Percentiles rank a stretch among this genome's conserved stretches.
phyloP scores from a whole-genome alignment of 495 filamentous ascomycete genomes.

The Amorphotheca resinae region DNA sequence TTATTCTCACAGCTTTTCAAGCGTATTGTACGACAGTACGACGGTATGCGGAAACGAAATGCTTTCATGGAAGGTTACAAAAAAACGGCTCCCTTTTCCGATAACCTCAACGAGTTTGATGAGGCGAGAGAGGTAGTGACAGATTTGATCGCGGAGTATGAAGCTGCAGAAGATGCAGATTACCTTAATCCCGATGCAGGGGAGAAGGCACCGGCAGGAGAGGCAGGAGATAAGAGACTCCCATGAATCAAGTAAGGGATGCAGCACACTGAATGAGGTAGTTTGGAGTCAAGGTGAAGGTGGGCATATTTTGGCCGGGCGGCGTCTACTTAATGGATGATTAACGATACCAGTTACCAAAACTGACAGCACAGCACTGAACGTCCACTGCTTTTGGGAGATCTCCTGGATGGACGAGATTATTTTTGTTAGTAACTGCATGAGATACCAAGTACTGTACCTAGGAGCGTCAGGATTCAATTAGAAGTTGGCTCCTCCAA shows the following conservation, averaged over 20 bases:
- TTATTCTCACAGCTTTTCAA: slow-evolving; percentile 56
- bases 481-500: too few species aligned
- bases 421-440: too few species aligned
- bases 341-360: slow-evolving; percentile 17
- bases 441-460: too few species aligned
- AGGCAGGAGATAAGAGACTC: slow-evolving; percentile 16
- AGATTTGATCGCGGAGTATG: slow-evolving; percentile 85
- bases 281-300: slow-evolving; percentile 6
- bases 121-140: slow-evolving; percentile 80
- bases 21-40: slow-evolving; percentile 79
- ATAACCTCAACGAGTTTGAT: slow-evolving; percentile 89
- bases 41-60: slow-evolving; percentile 86
- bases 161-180: slow-evolving; percentile 79
- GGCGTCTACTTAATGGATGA: slow-evolving; percentile 14
- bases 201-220: slow-evolving; percentile 11
- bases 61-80: slow-evolving; percentile 94
- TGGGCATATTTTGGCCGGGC: background rate
- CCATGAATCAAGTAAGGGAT: slow-evolving; percentile 13
- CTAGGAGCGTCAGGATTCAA: too few species aligned
- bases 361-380: too few species aligned
- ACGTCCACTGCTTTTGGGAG: too few species aligned
- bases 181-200: slow-evolving; percentile 44
- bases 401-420: too few species aligned
- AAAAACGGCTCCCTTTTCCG: slow-evolving; percentile 80
- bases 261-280: background rate